Conservation (phyloP, 192 early-diverging fungal species). For the Coemansia sp. region DNA sequence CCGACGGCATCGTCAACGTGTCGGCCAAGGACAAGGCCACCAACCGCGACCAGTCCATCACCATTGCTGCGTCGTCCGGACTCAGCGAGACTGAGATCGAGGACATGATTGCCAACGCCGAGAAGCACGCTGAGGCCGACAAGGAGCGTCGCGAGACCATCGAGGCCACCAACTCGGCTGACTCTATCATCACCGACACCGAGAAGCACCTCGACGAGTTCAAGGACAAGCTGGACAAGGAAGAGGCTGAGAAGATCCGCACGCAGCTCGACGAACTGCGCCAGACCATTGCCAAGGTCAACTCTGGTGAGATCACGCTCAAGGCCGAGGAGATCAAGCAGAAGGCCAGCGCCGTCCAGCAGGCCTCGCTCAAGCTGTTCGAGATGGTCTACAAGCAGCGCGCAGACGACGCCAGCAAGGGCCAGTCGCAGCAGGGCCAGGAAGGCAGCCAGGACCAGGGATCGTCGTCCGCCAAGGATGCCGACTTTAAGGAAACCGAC, state of each 20-base stretch:
- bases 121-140: conserved; percentile 89
- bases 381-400: conserved; percentile 96
- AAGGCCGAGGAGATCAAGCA: conserved; percentile 87
- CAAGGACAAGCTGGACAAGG: conserved; percentile 91
- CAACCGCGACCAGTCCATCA: conserved; percentile 94
- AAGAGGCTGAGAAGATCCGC: conserved; percentile 85
- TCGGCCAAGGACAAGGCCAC: conserved; percentile 96
- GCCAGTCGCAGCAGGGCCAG: conserved; percentile 17
- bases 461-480: conserved; percentile 58
- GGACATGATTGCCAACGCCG: conserved; percentile 93
- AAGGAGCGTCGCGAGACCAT: conserved; percentile 90
- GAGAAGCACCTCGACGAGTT: conserved; percentile 96
- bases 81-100: conserved; percentile 93
- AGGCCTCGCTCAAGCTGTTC: conserved; percentile 91
- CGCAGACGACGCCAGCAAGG: conserved; percentile 36
- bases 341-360: conserved; percentile 83
- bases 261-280: conserved; percentile 80
- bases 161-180: conserved; percentile 92
- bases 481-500: conserved; percentile 77
- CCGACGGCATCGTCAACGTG: conserved; percentile 99
- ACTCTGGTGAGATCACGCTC: conserved; percentile 62
- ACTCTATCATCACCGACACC: conserved; percentile 87
- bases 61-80: conserved; percentile 93
- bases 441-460: conserved; percentile 10
- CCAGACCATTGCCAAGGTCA: conserved; percentile 71